Conservation (phyloP, 345 rosid species). For the Eucalyptus microcorys region DNA sequence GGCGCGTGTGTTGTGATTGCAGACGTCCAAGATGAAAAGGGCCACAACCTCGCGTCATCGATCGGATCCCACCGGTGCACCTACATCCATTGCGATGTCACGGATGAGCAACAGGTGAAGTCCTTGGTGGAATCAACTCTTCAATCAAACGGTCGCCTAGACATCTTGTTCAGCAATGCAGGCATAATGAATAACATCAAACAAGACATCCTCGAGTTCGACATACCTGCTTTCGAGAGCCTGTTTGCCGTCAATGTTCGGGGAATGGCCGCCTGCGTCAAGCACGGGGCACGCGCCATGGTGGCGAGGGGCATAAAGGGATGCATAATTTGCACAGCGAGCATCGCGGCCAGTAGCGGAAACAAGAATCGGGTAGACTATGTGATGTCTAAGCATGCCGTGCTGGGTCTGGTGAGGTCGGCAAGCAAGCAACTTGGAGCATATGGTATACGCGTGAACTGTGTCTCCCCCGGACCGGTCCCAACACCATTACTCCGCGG, state of each 20-base stretch:
- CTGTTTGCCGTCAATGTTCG: conserved; percentile 5
- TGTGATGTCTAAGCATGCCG: conserved; percentile 25
- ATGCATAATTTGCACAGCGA: conserved; percentile 27
- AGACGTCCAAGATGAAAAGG: conserved; percentile 1
- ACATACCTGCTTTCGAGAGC: not conserved
- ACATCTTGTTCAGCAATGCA: conserved; percentile 23
- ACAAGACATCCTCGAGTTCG: conserved; percentile 1
- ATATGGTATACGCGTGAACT: not conserved
- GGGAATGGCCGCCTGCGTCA: not conserved
- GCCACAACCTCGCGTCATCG: not conserved
- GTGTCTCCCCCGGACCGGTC: not conserved
- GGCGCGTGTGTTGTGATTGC: not conserved
- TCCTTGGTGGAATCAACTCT: conserved; percentile 1
- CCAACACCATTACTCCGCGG: not conserved
- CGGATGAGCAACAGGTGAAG: conserved; percentile 4
- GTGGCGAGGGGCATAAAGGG: conserved; percentile 10
- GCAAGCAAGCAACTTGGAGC: not conserved
- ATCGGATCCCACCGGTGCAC: not conserved
- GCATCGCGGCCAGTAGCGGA: not conserved
- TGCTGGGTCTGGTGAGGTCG: conserved; percentile 15
- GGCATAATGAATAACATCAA: not conserved
- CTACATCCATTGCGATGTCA: conserved; percentile 12
- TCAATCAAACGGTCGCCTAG: not conserved
- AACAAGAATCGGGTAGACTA: not conserved
- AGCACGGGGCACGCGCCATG: conserved; percentile 23